These are phyloP conservation scores for Colletotrichum melonis DNA, from an alignment of 2,329 filamentous ascomycete species.

Conservation along the genomic window DNA sequence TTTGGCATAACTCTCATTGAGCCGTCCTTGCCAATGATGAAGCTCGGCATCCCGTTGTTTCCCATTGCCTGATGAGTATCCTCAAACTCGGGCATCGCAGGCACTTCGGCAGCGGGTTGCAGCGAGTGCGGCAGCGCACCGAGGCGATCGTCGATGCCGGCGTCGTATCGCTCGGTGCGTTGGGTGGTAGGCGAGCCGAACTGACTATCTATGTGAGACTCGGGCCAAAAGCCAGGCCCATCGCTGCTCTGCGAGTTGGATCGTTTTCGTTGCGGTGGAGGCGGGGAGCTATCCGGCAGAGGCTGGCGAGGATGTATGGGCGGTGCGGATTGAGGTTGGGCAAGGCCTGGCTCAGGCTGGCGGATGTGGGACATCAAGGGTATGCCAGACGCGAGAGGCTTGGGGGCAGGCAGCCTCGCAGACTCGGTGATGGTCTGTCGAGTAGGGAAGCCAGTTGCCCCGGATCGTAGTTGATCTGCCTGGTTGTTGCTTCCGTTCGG, in stretches of 20 bases:
- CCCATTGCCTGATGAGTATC: constrained; percentile 19
- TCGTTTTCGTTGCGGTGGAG: constrained; percentile 33
- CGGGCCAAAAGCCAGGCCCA: constrained; percentile 36
- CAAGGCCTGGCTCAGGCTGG: constrained; percentile 40
- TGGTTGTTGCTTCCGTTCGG: not conserved
- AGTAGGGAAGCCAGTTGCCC: constrained; percentile 25
- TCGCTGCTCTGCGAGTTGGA: constrained; percentile 43
- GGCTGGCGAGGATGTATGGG: constrained; percentile 39
- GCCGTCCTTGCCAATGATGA: constrained; percentile 49
- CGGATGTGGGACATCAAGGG: constrained; percentile 42
- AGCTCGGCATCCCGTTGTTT: constrained; percentile 39
- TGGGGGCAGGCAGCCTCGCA: constrained; percentile 50
- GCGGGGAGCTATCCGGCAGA: constrained; percentile 37
- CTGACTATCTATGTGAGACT: constrained; percentile 34
- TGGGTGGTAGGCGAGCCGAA: constrained; percentile 32
- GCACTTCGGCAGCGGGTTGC: not conserved
- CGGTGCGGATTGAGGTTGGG: constrained; percentile 8
- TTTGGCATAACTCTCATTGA: constrained; percentile 47
- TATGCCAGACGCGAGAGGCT: constrained; percentile 39
- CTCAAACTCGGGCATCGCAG: not conserved
- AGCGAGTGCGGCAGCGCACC: constrained; percentile 20
- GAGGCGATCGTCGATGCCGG: constrained; percentile 22
- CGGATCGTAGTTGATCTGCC: not conserved
- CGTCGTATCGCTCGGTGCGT: constrained; percentile 23
- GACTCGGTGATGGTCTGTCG: constrained; percentile 47